Evolutionary conservation across 306 rosid species (phyloP), one percentile per base, ranked within the genome.

Genomic region (Mimosa bimucronata): DNA sequence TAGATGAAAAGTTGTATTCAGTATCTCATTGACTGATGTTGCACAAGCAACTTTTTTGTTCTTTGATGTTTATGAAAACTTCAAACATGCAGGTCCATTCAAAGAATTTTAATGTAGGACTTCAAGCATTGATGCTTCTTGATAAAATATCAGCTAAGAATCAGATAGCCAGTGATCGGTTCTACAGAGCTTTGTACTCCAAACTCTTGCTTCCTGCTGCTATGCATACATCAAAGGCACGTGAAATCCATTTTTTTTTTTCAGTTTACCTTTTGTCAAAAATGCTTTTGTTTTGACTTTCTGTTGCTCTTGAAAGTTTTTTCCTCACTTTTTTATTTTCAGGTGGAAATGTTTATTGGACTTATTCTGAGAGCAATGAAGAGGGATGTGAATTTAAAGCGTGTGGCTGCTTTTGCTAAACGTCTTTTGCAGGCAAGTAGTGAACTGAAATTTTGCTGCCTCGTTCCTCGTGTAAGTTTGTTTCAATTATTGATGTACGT

Each of bases 101-200:
- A 11, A 88, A 88, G 78, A 95, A 93, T 82, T 95, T 95, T 28
- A 95, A 93, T 73, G 98, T 93, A 28, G 98, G 95, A 65, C 90
- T 95, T 86, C 99, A 95, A 87, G 97, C 97, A 73, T 77, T 93
- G 77, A 87, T 90, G 98, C 99, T 95, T 89, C 98, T 95, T 3
- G 92, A 95, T 85, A 93, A 96, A 88, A 92, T 96, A 74, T 90
- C 99, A 42, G 88, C 98, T 18, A 96, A 96, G 88, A 96, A 96
- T 85, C 94, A 91, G 79, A 83, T 96, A 76, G 97, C 86, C 68
- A 96, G 98, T 61, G 98, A 91, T 83, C 89, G 99, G 29, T 93
- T 88, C 87, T 96, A 90, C 77, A 96, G 98, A 46, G 99, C 97
- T 58, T 81, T 96, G 86, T 96, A 96, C 77, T 89, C 94, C 60